These are phyloP conservation scores for Marasmius tenuissimus DNA, from an alignment of 1,284 basidiomycete genomes.

Conservation along the genomic window DNA sequence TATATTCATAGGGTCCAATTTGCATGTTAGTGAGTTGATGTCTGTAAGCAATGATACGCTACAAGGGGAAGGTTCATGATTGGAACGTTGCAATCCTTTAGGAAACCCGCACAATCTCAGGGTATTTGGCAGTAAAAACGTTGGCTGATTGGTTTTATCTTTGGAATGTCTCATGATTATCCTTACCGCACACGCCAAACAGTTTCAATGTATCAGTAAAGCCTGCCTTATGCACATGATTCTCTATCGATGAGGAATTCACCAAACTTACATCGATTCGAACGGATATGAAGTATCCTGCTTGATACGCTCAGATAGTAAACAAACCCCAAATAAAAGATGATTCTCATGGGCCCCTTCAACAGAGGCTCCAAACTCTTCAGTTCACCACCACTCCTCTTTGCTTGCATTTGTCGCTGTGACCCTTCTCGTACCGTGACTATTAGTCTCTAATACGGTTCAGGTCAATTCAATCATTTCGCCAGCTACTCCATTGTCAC, in stretches of 20 bases:
- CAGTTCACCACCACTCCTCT: not conserved
- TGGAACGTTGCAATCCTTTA: not conserved
- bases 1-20: slow-evolving; percentile 8
- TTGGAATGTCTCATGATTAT: not conserved
- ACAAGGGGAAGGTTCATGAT: not conserved
- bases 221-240: not conserved
- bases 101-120: not conserved
- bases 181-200: not conserved
- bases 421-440: too few relatives aligned
- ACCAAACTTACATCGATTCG: not conserved
- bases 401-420: not conserved
- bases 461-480: too few relatives aligned
- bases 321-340: too few relatives aligned
- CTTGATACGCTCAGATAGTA: too few relatives aligned
- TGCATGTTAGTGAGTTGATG: not conserved
- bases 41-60: not conserved
- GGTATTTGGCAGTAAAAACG: not conserved
- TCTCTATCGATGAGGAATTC: not conserved
- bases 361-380: not conserved
- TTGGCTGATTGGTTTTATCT: too few relatives aligned
- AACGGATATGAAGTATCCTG: too few relatives aligned
- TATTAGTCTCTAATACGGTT: not conserved
- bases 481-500: not conserved
- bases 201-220: not conserved
- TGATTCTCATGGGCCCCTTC: too few relatives aligned